Conservation (phyloP, 2,329 filamentous ascomycete genomes). For the Hypoxylon sp. region DNA sequence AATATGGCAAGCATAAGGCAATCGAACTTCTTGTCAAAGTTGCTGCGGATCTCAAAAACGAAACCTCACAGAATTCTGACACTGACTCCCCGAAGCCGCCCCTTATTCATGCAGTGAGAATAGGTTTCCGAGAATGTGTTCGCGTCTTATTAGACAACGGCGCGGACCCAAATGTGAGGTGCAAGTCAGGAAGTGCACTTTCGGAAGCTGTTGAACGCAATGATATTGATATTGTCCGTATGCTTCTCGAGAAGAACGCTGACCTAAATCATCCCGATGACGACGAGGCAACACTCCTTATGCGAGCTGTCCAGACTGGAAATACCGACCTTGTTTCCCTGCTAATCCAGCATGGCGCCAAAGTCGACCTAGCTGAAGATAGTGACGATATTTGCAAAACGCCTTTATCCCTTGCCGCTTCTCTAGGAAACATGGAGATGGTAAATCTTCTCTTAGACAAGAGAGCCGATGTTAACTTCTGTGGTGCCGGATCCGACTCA, state of each 20-base stretch:
- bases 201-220: conserved; percentile 15
- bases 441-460: conserved; percentile 26
- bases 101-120: neutral
- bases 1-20: neutral
- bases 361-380: conserved; percentile 17
- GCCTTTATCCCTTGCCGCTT: conserved; percentile 10
- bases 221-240: conserved; percentile 7
- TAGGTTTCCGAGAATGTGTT: conserved; percentile 17
- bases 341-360: conserved; percentile 16
- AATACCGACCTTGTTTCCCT: conserved; percentile 30
- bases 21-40: conserved; percentile 9
- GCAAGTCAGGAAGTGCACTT: conserved; percentile 11
- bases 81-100: neutral
- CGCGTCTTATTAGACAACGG: conserved; percentile 15
- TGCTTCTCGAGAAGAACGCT: conserved; percentile 24
- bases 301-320: conserved; percentile 18
- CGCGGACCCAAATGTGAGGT: conserved; percentile 15
- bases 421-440: conserved; percentile 3
- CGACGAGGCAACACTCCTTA: conserved; percentile 16
- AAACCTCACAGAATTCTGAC: neutral
- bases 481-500: conserved; percentile 5
- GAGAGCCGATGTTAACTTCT: conserved; percentile 20
- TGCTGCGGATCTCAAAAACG: conserved; percentile 11
- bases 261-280: neutral
- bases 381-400: conserved; percentile 12